A percentile compares a stretch with the other conserved stretches of the same genome.
Conservation (phyloP, 1,284 basidiomycete genomes). For the Tausonia pullulans region DNA sequence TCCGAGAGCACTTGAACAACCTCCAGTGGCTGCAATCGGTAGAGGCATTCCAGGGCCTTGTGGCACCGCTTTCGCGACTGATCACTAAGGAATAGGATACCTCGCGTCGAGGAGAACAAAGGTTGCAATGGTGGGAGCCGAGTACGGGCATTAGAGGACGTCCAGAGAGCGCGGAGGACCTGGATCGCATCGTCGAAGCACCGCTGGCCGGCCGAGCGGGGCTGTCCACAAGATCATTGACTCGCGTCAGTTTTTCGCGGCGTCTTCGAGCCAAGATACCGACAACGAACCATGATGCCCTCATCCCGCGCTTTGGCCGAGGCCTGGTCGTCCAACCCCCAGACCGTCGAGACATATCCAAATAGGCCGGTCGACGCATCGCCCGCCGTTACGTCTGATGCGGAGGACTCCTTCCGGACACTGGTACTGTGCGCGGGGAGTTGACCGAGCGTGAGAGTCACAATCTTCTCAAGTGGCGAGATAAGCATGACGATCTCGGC, state of each 20-base stretch:
- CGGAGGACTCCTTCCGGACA: no score
- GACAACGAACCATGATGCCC: no score
- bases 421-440: background rate
- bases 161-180: slow-evolving; percentile 58
- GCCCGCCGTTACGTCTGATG: slow-evolving; percentile 24
- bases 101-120: background rate
- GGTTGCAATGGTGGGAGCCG: slow-evolving; percentile 22
- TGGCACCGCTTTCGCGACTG: slow-evolving; percentile 56
- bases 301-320: no score
- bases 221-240: slow-evolving; percentile 33
- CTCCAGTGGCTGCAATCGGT: slow-evolving; percentile 64
- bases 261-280: no score
- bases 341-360: slow-evolving; percentile 56
- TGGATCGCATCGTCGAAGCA: slow-evolving; percentile 59
- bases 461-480: slow-evolving; percentile 67
- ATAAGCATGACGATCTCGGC: slow-evolving; percentile 73
- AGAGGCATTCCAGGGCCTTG: slow-evolving; percentile 73
- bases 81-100: slow-evolving; percentile 41
- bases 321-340: slow-evolving; percentile 26
- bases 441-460: slow-evolving; percentile 43
- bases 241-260: no score
- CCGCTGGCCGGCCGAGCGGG: slow-evolving; percentile 55
- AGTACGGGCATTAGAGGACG: slow-evolving; percentile 30
- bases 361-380: slow-evolving; percentile 47
- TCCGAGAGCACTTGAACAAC: slow-evolving; percentile 65